Conservation (phyloP, 1,284 basidiomycete species). For the Fomitopsis schrenkii region DNA sequence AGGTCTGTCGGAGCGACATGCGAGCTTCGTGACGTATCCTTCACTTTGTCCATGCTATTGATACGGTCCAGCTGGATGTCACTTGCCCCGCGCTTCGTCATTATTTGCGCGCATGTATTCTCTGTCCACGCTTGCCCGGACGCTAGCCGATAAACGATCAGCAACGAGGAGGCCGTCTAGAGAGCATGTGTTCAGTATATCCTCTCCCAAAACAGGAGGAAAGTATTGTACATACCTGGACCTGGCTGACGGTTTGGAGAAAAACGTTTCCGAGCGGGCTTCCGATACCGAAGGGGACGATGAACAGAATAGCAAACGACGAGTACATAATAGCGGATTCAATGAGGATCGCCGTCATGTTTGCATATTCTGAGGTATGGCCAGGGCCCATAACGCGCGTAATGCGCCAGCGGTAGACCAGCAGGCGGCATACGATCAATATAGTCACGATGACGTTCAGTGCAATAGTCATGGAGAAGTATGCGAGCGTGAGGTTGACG, state of each 20-base stretch:
- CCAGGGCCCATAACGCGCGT: constrained; percentile 28
- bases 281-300: constrained; percentile 38
- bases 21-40: too few species aligned
- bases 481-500: background rate
- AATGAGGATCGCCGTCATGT: constrained; percentile 36
- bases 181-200: too few species aligned
- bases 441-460: constrained; percentile 42
- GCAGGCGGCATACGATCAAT: constrained; percentile 36
- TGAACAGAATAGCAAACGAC: constrained; percentile 37
- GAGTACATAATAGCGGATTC: constrained; percentile 42
- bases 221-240: background rate
- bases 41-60: background rate
- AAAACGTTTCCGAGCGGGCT: constrained; percentile 12
- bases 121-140: background rate
- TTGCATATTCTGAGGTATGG: constrained; percentile 35
- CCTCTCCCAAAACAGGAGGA: too few species aligned
- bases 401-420: constrained; percentile 32
- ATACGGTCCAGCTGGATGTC: background rate
- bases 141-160: background rate
- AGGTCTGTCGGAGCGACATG: too few species aligned
- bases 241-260: background rate
- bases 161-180: background rate
- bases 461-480: constrained; percentile 32
- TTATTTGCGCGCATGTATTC: background rate
- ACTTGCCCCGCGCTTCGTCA: background rate